Evolutionary conservation across 2,329 filamentous ascomycete species (phyloP).

Genomic region (Fonsecaea monophora): DNA sequence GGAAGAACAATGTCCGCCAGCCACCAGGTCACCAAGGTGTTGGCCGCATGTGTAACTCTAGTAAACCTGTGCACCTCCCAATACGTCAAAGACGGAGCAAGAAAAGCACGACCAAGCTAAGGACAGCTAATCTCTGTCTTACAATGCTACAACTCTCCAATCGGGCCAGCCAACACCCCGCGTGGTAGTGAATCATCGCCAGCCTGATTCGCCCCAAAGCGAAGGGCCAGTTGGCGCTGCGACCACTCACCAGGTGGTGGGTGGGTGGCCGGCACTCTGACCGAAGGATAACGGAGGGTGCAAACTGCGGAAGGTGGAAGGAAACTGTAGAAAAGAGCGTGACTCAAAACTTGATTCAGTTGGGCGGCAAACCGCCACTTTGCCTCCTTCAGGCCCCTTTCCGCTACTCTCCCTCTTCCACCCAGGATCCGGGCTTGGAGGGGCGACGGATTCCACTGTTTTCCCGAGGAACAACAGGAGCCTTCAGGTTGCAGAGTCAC

Average conservation of each 20-base stretch:
- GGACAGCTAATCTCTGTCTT: constrained; percentile 30
- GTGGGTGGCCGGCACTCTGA: constrained; percentile 20
- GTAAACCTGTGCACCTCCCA: constrained; percentile 16
- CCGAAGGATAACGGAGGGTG: constrained; percentile 1
- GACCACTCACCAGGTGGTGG: constrained; percentile 7
- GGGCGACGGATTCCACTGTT: not conserved
- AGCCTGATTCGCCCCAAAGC: constrained; percentile 35
- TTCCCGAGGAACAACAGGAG: not conserved
- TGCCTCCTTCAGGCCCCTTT: constrained; percentile 17
- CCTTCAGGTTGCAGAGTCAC: not conserved
- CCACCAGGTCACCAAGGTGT: not conserved
- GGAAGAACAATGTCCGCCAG: not conserved
- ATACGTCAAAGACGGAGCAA: constrained; percentile 23
- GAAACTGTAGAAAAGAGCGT: constrained; percentile 14
- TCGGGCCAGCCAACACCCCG: constrained; percentile 20
- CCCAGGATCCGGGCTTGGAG: not conserved
- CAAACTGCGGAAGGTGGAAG: not conserved
- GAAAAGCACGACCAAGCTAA: constrained; percentile 17
- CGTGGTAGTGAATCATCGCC: constrained; percentile 31
- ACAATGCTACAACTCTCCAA: constrained; percentile 16
- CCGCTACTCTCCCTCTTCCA: not conserved
- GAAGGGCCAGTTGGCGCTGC: constrained; percentile 6
- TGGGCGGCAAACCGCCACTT: constrained; percentile 31
- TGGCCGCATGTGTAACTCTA: constrained; percentile 7
- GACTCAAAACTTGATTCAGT: constrained; percentile 29